A percentile compares a stretch with the other conserved stretches of the same genome.
These are phyloP conservation scores for Phytophthora pinifolia DNA, from an alignment of 352 stramenopile genomes.

Conservation along the genomic window DNA sequence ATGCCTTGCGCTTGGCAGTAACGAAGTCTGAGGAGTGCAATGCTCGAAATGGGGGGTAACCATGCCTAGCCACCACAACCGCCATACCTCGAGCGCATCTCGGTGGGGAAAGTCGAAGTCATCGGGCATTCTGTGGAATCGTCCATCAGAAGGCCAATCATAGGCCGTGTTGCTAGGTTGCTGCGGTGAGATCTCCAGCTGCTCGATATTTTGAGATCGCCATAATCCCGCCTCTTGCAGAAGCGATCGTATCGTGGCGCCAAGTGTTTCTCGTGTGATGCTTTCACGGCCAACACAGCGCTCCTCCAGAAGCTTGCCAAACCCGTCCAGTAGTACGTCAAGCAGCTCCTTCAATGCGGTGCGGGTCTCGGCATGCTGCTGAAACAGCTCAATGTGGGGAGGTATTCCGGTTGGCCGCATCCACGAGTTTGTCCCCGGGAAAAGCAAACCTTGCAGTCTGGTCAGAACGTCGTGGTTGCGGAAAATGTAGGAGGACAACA, in stretches of 20 bases:
- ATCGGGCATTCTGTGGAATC: background rate
- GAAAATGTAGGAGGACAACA: constrained; percentile 1
- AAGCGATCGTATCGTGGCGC: background rate
- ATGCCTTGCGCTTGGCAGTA: no score
- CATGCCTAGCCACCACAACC: background rate
- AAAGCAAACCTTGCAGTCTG: background rate
- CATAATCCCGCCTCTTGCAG: background rate
- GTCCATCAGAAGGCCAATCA: background rate
- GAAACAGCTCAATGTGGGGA: no score
- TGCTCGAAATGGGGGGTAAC: no score
- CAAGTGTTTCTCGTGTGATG: no score
- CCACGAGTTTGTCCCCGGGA: no score
- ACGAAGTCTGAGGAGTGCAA: no score
- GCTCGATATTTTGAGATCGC: background rate
- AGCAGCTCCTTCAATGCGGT: background rate
- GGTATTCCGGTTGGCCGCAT: no score
- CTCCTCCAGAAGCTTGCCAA: no score
- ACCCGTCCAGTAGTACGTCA: background rate
- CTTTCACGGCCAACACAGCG: no score
- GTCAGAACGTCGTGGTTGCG: background rate
- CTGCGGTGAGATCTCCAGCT: background rate
- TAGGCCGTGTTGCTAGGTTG: background rate
- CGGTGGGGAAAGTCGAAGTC: background rate
- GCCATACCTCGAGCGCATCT: background rate
- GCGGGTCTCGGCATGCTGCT: no score